Conservation (phyloP, 2,329 filamentous ascomycete species). For the Trichoderma koningiopsis region DNA sequence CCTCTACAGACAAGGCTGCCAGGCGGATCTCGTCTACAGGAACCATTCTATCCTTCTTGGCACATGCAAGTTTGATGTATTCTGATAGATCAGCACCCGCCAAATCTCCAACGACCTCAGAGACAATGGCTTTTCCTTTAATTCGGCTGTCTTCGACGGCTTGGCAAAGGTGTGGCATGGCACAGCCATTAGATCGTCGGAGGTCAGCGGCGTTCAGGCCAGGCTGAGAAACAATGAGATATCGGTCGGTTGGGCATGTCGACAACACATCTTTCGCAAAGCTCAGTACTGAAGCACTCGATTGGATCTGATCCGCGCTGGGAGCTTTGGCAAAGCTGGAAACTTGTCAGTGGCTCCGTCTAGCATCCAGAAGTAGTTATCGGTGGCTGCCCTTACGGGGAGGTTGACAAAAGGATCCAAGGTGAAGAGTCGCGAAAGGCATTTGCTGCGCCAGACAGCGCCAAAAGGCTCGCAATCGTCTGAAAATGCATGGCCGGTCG, state of each 20-base stretch:
- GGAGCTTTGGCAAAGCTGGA: slow-evolving; percentile 40
- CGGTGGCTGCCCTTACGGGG: slow-evolving; percentile 63
- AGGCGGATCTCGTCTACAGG: slow-evolving; percentile 47
- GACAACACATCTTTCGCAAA: slow-evolving; percentile 57
- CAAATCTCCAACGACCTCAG: slow-evolving; percentile 59
- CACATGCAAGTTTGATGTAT: slow-evolving; percentile 52
- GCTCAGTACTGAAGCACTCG: slow-evolving; percentile 47
- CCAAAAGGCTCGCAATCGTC: slow-evolving; percentile 51
- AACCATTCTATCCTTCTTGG: slow-evolving; percentile 41
- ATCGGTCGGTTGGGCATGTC: slow-evolving; percentile 71
- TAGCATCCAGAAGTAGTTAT: neutral
- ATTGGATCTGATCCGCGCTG: slow-evolving; percentile 51
- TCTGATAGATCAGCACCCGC: slow-evolving; percentile 45
- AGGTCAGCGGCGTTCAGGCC: slow-evolving; percentile 73
- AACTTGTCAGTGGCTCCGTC: slow-evolving; percentile 17
- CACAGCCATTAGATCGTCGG: slow-evolving; percentile 48
- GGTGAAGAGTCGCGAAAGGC: slow-evolving; percentile 88
- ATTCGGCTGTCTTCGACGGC: slow-evolving; percentile 42
- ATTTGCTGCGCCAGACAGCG: slow-evolving; percentile 59
- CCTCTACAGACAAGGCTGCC: slow-evolving; percentile 42
- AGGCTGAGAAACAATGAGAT: slow-evolving; percentile 77
- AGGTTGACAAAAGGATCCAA: slow-evolving; percentile 84
- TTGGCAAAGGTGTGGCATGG: slow-evolving; percentile 56
- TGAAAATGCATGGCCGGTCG: slow-evolving; percentile 24
- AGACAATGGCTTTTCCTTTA: slow-evolving; percentile 49